A percentile compares a stretch with the other conserved stretches of the same genome.
phyloP scores from a whole-genome alignment of 768 basidiomycete species.

The Atractiella rhizophila region DNA sequence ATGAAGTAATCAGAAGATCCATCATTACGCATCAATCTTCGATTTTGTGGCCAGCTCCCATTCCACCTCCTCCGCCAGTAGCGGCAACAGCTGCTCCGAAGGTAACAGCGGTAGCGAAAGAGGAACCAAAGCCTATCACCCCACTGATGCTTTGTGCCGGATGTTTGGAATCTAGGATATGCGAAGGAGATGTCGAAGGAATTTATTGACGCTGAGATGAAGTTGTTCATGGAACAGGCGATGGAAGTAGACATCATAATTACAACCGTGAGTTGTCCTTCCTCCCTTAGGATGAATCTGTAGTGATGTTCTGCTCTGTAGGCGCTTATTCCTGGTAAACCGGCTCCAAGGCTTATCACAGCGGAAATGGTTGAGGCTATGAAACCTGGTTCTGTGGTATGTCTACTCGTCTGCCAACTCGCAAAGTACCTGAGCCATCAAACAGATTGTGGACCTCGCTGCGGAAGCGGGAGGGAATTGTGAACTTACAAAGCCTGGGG shows the following conservation, averaged over 20 bases:
- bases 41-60: conserved; percentile 41
- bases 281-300: too few species aligned
- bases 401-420: too few species aligned
- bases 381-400: conserved; percentile 74
- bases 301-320: not conserved
- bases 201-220: conserved; percentile 70
- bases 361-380: conserved; percentile 69
- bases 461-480: conserved; percentile 81
- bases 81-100: too few species aligned
- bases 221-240: conserved; percentile 61
- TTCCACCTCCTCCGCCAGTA: conserved; percentile 40
- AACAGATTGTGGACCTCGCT: conserved; percentile 64
- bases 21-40: conserved; percentile 48
- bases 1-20: conserved; percentile 63
- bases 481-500: conserved; percentile 51
- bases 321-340: conserved; percentile 61
- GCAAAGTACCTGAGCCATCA: too few species aligned
- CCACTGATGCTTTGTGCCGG: too few species aligned
- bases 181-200: conserved; percentile 78
- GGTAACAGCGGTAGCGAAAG: too few species aligned
- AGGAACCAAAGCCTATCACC: too few species aligned
- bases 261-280: conserved; percentile 30
- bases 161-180: too few species aligned
- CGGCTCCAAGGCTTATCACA: conserved; percentile 61
- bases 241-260: conserved; percentile 73